Percentiles rank a stretch among this genome's conserved stretches.
Conservation (phyloP, 73 alveolate genomes). For the Stentor coeruleus region DNA sequence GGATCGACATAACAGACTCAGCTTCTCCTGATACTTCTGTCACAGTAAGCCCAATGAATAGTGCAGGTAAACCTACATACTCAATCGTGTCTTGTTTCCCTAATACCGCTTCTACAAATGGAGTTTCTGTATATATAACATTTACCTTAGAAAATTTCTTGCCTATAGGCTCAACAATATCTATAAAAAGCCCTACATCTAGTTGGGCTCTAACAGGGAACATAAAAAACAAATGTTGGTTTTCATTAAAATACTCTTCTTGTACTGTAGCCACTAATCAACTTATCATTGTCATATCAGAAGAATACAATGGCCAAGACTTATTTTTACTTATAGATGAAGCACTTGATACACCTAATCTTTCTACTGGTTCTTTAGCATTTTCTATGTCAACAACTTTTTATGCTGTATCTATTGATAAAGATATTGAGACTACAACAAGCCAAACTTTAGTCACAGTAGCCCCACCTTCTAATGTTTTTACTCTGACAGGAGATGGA, state of each 20-base stretch:
- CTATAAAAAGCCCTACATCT: neutral
- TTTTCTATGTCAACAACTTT: neutral
- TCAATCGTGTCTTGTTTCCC: neutral
- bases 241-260: neutral
- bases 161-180: neutral
- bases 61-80: neutral
- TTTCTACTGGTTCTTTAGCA: neutral
- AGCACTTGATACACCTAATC: neutral
- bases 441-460: neutral
- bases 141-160: neutral
- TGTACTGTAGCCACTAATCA: neutral
- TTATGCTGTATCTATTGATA: neutral
- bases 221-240: slow-evolving; percentile 9
- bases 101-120: neutral
- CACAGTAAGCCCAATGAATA: neutral
- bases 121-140: neutral
- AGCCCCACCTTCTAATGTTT: neutral
- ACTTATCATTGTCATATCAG: neutral
- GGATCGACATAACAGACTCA: neutral
- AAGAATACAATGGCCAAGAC: neutral
- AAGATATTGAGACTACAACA: neutral
- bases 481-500: neutral
- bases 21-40: neutral
- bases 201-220: neutral
- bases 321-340: neutral